Evolutionary conservation across 371 early-diverging fungal genomes (phyloP).

Genomic region (Zychaea mexicana): DNA sequence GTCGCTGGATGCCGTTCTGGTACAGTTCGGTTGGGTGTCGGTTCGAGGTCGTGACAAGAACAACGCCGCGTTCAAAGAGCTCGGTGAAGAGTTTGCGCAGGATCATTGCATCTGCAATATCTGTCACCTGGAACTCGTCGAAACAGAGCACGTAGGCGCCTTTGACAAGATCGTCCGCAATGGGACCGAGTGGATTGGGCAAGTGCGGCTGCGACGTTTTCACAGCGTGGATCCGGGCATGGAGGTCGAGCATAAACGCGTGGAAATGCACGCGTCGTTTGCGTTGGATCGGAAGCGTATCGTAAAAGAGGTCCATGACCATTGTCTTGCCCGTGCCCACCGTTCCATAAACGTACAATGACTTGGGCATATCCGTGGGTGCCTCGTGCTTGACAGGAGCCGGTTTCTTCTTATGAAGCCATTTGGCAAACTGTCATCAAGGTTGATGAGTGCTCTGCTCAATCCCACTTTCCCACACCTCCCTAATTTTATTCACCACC

Average conservation of each 20-base stretch:
- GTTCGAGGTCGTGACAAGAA: conserved; percentile 91
- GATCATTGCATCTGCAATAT: conserved; percentile 97
- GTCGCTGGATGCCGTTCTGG: conserved; percentile 93
- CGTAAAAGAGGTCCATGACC: conserved; percentile 96
- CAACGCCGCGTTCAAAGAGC: conserved; percentile 85
- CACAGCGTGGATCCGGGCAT: conserved; percentile 79
- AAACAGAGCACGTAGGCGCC: conserved; percentile 90
- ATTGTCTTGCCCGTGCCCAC: conserved; percentile 94
- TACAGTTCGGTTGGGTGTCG: conserved; percentile 94
- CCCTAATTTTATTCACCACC: too few relatives aligned
- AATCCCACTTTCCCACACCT: neutral
- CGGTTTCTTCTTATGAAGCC: conserved; percentile 5
- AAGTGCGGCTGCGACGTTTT: conserved; percentile 53
- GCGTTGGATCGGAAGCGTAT: conserved; percentile 64
- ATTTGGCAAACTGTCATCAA: neutral
- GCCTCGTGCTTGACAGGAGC: neutral
- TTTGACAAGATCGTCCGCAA: conserved; percentile 81
- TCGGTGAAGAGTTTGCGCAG: conserved; percentile 81
- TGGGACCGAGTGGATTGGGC: conserved; percentile 74
- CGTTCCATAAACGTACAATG: conserved; percentile 82
- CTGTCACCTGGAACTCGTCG: conserved; percentile 97
- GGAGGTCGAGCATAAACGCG: conserved; percentile 93
- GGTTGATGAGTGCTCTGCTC: neutral
- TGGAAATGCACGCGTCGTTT: conserved; percentile 94
- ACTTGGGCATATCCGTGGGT: conserved; percentile 42